phyloP scores from a whole-genome alignment of 2,329 filamentous ascomycete genomes.

The Calonectria ilicicola region DNA sequence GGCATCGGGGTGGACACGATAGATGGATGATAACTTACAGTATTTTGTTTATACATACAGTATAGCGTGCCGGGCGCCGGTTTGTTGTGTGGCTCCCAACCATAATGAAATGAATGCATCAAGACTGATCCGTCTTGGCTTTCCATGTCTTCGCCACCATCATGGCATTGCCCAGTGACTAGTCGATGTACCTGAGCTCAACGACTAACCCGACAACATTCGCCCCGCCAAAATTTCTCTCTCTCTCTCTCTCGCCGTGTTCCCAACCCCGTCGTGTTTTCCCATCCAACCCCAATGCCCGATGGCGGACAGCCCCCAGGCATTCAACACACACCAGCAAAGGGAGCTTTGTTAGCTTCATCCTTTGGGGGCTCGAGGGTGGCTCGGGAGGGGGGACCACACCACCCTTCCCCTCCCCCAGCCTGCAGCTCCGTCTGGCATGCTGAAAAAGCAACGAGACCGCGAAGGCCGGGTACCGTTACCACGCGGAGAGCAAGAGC shows the following conservation, averaged over 20 bases:
- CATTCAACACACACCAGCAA: conserved; percentile 11
- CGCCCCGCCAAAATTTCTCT: neutral
- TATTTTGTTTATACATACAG: conserved; percentile 16
- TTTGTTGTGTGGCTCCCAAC: conserved; percentile 20
- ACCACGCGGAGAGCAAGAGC: neutral
- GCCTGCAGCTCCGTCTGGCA: neutral
- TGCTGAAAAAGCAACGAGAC: neutral
- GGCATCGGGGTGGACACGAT: conserved; percentile 5
- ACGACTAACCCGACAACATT: neutral
- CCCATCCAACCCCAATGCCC: neutral
- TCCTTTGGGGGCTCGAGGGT: neutral
- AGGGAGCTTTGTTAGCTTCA: neutral
- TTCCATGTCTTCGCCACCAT: conserved; percentile 15
- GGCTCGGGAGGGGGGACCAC: conserved; percentile 6
- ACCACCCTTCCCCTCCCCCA: neutral
- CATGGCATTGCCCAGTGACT: conserved; percentile 1
- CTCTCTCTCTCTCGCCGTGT: neutral
- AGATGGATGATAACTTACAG: conserved; percentile 8
- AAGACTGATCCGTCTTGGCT: conserved; percentile 1
- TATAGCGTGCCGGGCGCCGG: conserved; percentile 11
- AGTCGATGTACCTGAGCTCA: neutral
- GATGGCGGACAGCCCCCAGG: neutral
- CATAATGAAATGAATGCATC: conserved; percentile 20
- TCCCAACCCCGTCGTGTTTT: conserved; percentile 3
- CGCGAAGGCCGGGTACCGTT: neutral